These are phyloP conservation scores for Lippia alba DNA, from an alignment of 305 asterid species.

Conservation along the genomic window DNA sequence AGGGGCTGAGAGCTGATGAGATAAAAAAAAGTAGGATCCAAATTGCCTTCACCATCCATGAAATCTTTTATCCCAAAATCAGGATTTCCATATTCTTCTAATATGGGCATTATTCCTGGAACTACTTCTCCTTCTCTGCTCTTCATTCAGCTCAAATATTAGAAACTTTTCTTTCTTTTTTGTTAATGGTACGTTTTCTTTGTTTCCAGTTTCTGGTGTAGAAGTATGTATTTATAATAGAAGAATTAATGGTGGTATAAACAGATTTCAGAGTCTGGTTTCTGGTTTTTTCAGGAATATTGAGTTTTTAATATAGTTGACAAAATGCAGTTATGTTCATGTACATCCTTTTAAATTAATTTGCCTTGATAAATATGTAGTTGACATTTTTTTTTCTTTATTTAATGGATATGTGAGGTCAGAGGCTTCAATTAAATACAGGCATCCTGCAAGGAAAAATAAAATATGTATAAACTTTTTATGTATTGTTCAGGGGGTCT, in stretches of 20 bases:
- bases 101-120: neutral
- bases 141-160: neutral
- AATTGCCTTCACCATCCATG: conserved; percentile 39
- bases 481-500: no score
- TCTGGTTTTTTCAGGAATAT: neutral
- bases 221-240: neutral
- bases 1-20: conserved; percentile 16
- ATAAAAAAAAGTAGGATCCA: conserved; percentile 43
- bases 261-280: neutral
- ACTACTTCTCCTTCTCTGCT: neutral
- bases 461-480: no score
- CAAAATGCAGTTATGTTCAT: neutral
- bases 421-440: no score
- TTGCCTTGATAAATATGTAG: no score
- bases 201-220: neutral
- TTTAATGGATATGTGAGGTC: no score
- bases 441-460: no score
- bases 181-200: no score
- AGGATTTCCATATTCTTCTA: conserved; percentile 13
- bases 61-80: conserved; percentile 45
- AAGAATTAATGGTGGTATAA: neutral
- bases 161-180: no score
- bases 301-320: neutral
- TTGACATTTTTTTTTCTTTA: no score
- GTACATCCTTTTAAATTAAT: no score